Conservation (phyloP, 140 eudicot species). For the Cichorium intybus region DNA sequence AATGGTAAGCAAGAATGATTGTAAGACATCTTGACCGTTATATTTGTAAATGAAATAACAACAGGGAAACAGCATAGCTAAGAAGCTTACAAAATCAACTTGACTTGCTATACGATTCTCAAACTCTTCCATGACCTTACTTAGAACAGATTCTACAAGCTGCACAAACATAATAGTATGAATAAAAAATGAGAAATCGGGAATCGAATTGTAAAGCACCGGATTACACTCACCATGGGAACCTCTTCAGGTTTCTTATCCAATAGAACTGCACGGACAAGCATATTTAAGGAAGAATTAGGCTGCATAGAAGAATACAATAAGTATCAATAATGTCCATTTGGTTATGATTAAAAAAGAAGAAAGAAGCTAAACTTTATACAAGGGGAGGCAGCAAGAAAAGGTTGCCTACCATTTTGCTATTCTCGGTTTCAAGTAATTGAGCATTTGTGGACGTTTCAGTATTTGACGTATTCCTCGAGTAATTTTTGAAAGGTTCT, state of each 20-base stretch:
- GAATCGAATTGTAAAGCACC: background rate
- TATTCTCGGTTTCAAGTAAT: slow-evolving; percentile 43
- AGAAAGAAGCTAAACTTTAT: background rate
- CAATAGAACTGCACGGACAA: slow-evolving; percentile 66
- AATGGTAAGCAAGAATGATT: slow-evolving; percentile 11
- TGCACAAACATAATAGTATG: slow-evolving; percentile 35
- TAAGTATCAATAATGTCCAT: slow-evolving; percentile 15
- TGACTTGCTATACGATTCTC: slow-evolving; percentile 72
- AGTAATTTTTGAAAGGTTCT: slow-evolving; percentile 75
- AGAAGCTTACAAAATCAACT: slow-evolving; percentile 53
- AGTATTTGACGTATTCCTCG: slow-evolving; percentile 56
- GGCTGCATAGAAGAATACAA: slow-evolving; percentile 50
- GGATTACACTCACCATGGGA: slow-evolving; percentile 57
- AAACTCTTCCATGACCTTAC: slow-evolving; percentile 89
- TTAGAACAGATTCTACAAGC: slow-evolving; percentile 91
- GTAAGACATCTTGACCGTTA: slow-evolving; percentile 7
- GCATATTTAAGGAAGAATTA: slow-evolving; percentile 66
- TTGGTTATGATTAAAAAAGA: background rate
- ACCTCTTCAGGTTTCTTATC: slow-evolving; percentile 92
- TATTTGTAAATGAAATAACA: slow-evolving; percentile 2
- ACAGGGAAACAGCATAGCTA: slow-evolving; percentile 12
- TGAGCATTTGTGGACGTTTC: slow-evolving; percentile 45
- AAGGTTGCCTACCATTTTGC: slow-evolving; percentile 50
- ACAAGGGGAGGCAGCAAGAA: background rate
- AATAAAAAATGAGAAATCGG: slow-evolving; percentile 8